Percentiles rank a stretch among this genome's conserved stretches.
Conservation (phyloP, 1,284 basidiomycete species). For the Pseudomicrostroma phylloplanum region DNA sequence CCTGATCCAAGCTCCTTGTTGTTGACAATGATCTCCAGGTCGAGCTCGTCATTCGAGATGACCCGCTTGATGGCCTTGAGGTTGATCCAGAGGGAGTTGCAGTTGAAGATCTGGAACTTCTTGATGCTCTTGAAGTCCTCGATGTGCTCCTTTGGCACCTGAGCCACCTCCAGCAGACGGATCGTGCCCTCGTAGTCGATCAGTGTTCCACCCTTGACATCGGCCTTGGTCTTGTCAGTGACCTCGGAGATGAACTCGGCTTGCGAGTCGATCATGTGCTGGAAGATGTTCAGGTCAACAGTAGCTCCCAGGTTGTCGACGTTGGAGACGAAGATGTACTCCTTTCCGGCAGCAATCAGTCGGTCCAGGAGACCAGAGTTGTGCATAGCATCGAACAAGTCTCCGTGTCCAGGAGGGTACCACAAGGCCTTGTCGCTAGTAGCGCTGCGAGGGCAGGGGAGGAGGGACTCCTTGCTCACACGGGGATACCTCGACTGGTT, state of each 20-base stretch:
- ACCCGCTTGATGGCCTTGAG: slow-evolving; percentile 82
- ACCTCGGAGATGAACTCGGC: slow-evolving; percentile 58
- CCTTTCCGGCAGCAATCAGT: slow-evolving; percentile 88
- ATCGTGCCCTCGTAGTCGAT: slow-evolving; percentile 93
- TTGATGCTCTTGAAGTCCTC: slow-evolving; percentile 92
- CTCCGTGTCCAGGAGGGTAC: slow-evolving; percentile 95
- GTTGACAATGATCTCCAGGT: slow-evolving; percentile 90
- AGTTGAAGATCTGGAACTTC: slow-evolving; percentile 56
- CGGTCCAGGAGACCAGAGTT: slow-evolving; percentile 96
- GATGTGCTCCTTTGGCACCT: slow-evolving; percentile 93
- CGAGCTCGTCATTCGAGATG: slow-evolving; percentile 75
- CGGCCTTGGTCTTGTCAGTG: slow-evolving; percentile 99
- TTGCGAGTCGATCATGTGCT: slow-evolving; percentile 56
- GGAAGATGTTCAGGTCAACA: slow-evolving; percentile 62
- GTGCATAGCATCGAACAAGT: slow-evolving; percentile 83
- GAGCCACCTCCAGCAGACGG: slow-evolving; percentile 93
- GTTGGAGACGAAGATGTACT: slow-evolving; percentile 98
- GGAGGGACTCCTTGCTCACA: slow-evolving; percentile 87
- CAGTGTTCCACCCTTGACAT: slow-evolving; percentile 95
- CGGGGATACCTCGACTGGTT: slow-evolving; percentile 98
- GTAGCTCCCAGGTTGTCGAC: slow-evolving; percentile 98
- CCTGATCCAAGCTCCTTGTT: slow-evolving; percentile 63
- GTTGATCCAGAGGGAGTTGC: slow-evolving; percentile 97
- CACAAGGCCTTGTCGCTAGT: slow-evolving; percentile 90
- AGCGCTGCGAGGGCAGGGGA: slow-evolving; percentile 79